Evolutionary conservation across 495 filamentous ascomycete genomes (phyloP).

Genomic region (Neurospora pannonica): DNA sequence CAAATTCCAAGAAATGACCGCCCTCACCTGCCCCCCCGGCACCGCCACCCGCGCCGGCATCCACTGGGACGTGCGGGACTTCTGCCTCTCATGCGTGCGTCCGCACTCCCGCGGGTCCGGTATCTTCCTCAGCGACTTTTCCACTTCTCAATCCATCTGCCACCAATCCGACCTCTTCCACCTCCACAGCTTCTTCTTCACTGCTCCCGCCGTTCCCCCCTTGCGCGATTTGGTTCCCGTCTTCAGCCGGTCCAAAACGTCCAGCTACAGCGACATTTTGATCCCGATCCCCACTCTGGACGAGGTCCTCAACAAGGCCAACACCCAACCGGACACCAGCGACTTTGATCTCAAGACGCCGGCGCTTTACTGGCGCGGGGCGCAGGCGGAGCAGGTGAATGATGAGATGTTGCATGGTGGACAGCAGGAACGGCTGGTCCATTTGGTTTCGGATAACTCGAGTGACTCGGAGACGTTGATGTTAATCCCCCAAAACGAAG

Average conservation of each 20-base stretch:
- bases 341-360: conserved; percentile 44
- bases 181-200: conserved; percentile 63
- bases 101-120: conserved; percentile 53
- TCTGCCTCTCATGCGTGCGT: conserved; percentile 52
- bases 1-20: conserved; percentile 42
- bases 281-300: conserved; percentile 71
- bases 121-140: conserved; percentile 57
- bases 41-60: conserved; percentile 46
- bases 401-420: conserved; percentile 30
- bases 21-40: conserved; percentile 46
- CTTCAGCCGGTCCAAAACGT: conserved; percentile 63
- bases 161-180: conserved; percentile 71
- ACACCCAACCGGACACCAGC: conserved; percentile 19
- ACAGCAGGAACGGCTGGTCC: conserved; percentile 51
- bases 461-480: conserved; percentile 28
- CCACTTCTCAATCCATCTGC: conserved; percentile 55
- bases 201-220: conserved; percentile 51
- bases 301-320: conserved; percentile 24
- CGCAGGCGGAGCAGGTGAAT: conserved; percentile 18
- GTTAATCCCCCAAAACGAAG: conserved; percentile 21
- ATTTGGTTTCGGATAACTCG: conserved; percentile 44
- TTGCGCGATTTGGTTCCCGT: conserved; percentile 57
- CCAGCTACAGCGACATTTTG: conserved; percentile 59
- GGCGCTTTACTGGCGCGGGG: conserved; percentile 55
- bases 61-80: conserved; percentile 42